Evolutionary conservation across 2,329 filamentous ascomycete genomes (phyloP).

Genomic region (Aulographum hederae): DNA sequence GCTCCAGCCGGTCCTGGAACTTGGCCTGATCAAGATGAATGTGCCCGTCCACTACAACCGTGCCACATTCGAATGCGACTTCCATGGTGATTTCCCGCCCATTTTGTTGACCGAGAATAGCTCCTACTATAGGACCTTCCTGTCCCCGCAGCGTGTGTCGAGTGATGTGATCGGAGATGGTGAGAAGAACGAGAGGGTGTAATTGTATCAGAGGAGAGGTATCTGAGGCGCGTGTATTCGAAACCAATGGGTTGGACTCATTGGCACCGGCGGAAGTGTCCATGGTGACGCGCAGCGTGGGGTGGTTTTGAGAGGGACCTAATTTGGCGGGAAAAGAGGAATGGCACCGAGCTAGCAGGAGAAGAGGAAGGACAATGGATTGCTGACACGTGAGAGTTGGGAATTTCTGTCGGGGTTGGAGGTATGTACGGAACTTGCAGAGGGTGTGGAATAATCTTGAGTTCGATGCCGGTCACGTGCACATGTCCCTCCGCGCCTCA

Average conservation of each 20-base stretch:
- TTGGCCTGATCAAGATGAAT: conserved; percentile 48
- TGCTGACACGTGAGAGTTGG: no score
- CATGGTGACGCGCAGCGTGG: neutral
- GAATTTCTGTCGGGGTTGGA: no score
- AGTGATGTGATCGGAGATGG: conserved; percentile 91
- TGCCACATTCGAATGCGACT: conserved; percentile 73
- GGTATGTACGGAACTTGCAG: no score
- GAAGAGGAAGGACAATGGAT: no score
- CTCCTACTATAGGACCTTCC: conserved; percentile 62
- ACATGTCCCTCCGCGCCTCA: no score
- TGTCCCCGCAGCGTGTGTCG: conserved; percentile 67
- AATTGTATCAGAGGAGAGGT: conserved; percentile 64
- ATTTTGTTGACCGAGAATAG: conserved; percentile 79
- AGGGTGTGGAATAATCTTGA: no score
- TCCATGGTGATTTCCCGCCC: conserved; percentile 83
- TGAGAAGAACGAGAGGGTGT: conserved; percentile 87
- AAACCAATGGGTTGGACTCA: conserved; percentile 25
- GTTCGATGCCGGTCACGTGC: no score
- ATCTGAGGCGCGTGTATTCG: conserved; percentile 35
- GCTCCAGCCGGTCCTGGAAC: conserved; percentile 63
- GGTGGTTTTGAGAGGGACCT: no score
- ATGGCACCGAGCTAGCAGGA: no score
- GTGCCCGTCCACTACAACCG: conserved; percentile 31
- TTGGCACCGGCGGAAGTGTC: conserved; percentile 8
- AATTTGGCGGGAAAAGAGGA: no score